Percentiles rank a stretch among this genome's conserved stretches.
Evolutionary conservation across 192 early-diverging fungal genomes (phyloP).

Genomic region (Chytriomyces confervae): DNA sequence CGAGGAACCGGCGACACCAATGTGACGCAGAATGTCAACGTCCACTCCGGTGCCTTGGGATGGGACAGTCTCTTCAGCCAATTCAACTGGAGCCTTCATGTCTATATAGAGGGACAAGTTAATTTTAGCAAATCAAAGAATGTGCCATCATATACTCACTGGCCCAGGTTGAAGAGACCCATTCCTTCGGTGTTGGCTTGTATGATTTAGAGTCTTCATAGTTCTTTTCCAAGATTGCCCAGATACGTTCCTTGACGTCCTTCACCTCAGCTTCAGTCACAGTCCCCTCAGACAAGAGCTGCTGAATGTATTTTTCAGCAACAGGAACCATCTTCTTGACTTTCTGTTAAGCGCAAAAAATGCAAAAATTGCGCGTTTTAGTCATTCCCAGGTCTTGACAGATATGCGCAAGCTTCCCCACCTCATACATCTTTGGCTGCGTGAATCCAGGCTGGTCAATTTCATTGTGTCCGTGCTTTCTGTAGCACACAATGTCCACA

Average conservation of each 20-base stretch:
- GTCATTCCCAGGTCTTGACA: background rate
- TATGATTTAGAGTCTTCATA: conserved; percentile 89
- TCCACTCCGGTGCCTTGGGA: conserved; percentile 74
- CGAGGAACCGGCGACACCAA: conserved; percentile 82
- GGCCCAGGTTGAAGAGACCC: conserved; percentile 94
- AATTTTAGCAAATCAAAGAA: conserved; percentile 6
- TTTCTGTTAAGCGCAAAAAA: conserved; percentile 48
- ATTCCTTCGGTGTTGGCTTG: conserved; percentile 87
- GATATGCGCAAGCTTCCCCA: conserved; percentile 18
- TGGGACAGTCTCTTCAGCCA: conserved; percentile 71
- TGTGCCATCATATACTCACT: conserved; percentile 47
- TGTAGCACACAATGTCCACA: conserved; percentile 96
- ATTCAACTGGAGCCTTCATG: conserved; percentile 84
- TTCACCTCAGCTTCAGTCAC: conserved; percentile 84
- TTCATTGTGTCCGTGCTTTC: conserved; percentile 98
- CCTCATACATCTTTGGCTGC: conserved; percentile 95
- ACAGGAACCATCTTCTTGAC: conserved; percentile 86
- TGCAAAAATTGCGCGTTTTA: background rate
- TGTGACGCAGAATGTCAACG: conserved; percentile 74
- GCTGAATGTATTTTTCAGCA: conserved; percentile 82
- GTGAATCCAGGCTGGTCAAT: conserved; percentile 99
- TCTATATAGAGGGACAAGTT: conserved; percentile 38
- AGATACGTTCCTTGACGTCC: conserved; percentile 88
- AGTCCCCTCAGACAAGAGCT: conserved; percentile 83
- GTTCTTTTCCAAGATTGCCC: conserved; percentile 91